Evolutionary conservation across 139 green algal genomes (phyloP), one percentile per base, ranked within the genome.

Genomic region (Chlamydomonas applanata): DNA sequence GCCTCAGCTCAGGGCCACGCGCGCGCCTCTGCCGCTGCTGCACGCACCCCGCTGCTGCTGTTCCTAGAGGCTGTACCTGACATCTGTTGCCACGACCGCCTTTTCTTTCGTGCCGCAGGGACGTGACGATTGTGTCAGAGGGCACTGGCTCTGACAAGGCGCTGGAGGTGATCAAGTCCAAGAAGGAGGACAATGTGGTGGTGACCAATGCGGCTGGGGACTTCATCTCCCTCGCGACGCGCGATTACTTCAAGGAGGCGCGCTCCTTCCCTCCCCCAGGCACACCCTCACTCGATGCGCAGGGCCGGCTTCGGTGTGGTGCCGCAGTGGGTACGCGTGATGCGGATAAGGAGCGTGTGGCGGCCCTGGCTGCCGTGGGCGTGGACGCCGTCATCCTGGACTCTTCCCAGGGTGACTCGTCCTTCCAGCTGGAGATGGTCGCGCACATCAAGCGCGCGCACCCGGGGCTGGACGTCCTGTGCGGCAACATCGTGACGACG

Each of bases 391-490:
- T 99, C 52, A 96, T 98, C 75, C 85, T 98, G 27, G 94, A 98
- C 86, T 94, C 86, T 9, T 91, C 79, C 19, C 91, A 93, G 79
- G 95, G 95, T 19, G 93, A 98, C 84, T 96, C 40, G 25, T 89
- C 85, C 1, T 98, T 90, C 87, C 92, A 97, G 83, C 56, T 87
- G 17, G 76, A 92, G 33, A 99, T 99, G 96, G 64, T 99, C 54
- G 66, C 83, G 62, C 87, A 96, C 83, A 82, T 98, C 69, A 99
- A 99, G 91, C 25, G 77, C 22, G 79, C 70, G 27, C 86, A 97
- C 79, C 96, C 95, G 1, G 82, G 80, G 2, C 81, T 99, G 57
- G 89, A 99, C 33, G 91, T 99, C 45, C 97, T 99, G 69, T 93
- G 84, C 69, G 95, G 95, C 72, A 99, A 98, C 81, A 91, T 99